Conservation (phyloP, 1,139 yeast genomes). For the Yamadazyma mexicana region DNA sequence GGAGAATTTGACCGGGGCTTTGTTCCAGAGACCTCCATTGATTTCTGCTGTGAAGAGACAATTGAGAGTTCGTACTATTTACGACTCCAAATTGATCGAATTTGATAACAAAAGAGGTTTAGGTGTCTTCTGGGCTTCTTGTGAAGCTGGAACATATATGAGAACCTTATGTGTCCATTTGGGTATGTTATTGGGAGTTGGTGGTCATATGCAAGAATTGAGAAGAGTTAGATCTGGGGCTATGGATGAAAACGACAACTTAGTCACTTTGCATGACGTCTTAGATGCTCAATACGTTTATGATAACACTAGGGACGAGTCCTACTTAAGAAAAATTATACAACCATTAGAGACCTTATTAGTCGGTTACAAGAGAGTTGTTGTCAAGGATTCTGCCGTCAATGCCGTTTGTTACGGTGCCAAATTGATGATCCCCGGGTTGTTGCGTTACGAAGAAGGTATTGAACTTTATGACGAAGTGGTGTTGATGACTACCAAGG, state of each 20-base stretch:
- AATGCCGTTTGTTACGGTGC: constrained; percentile 99
- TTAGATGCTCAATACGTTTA: constrained; percentile 97
- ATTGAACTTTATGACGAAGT: constrained; percentile 97
- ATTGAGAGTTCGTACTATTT: constrained; percentile 95
- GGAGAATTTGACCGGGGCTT: constrained; percentile 96
- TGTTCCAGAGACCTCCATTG: constrained; percentile 98
- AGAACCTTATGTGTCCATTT: constrained; percentile 98
- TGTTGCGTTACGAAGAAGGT: constrained; percentile 95
- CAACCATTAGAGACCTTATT: constrained; percentile 93
- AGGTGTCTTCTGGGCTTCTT: constrained; percentile 98
- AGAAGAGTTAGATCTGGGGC: constrained; percentile 99
- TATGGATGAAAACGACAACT: constrained; percentile 80
- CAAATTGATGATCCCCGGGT: constrained; percentile 97
- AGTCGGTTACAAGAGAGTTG: constrained; percentile 94
- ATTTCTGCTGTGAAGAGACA: constrained; percentile 99
- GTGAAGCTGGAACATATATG: constrained; percentile 99
- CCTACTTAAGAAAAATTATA: constrained; percentile 89
- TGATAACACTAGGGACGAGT: constrained; percentile 96
- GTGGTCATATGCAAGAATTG: constrained; percentile 99
- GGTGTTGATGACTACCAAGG: constrained; percentile 96
- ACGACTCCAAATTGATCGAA: constrained; percentile 92
- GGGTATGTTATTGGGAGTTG: constrained; percentile 97
- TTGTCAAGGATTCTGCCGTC: constrained; percentile 97
- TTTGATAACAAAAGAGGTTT: constrained; percentile 95
- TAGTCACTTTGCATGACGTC: constrained; percentile 95